Evolutionary conservation across 2,329 filamentous ascomycete genomes (phyloP).

Genomic region (Didymella glomerata): DNA sequence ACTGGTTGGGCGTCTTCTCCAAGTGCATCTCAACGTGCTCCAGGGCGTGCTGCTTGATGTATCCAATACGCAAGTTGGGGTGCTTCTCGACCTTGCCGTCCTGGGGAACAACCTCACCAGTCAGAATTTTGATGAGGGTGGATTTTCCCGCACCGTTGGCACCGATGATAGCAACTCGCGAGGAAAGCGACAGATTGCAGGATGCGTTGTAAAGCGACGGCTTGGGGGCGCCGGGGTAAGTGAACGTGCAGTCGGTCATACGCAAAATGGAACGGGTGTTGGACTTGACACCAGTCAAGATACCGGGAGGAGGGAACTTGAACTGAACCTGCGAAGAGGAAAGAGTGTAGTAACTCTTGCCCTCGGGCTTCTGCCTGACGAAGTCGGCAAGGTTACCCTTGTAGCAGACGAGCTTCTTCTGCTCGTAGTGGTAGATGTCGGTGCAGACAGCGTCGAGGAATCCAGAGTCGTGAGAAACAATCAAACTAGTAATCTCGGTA

Average conservation of each 20-base stretch:
- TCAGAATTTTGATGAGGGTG: constrained; percentile 96
- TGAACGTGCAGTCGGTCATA: constrained; percentile 90
- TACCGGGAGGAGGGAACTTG: constrained; percentile 97
- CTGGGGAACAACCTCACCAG: constrained; percentile 87
- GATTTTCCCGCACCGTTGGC: constrained; percentile 98
- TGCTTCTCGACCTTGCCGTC: constrained; percentile 94
- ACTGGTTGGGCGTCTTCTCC: constrained; percentile 99
- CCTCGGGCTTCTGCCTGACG: constrained; percentile 89
- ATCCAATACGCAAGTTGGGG: constrained; percentile 96
- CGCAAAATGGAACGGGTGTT: constrained; percentile 92
- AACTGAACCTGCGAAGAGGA: constrained; percentile 89
- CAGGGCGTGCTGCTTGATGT: constrained; percentile 98
- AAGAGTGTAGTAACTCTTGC: constrained; percentile 97
- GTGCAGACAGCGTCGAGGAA: constrained; percentile 98
- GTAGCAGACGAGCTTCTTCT: constrained; percentile 92
- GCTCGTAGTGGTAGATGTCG: constrained; percentile 98
- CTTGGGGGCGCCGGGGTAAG: constrained; percentile 89
- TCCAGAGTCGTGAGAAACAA: constrained; percentile 97
- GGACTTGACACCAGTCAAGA: constrained; percentile 94
- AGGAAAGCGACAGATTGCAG: constrained; percentile 87
- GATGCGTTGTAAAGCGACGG: constrained; percentile 87
- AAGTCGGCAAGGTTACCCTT: constrained; percentile 84
- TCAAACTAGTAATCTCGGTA: constrained; percentile 94
- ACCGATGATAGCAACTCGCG: constrained; percentile 93
- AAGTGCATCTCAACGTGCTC: constrained; percentile 99